These are phyloP conservation scores for Tremellales sp. DNA, from an alignment of 1,284 basidiomycete species.

Conservation along the genomic window DNA sequence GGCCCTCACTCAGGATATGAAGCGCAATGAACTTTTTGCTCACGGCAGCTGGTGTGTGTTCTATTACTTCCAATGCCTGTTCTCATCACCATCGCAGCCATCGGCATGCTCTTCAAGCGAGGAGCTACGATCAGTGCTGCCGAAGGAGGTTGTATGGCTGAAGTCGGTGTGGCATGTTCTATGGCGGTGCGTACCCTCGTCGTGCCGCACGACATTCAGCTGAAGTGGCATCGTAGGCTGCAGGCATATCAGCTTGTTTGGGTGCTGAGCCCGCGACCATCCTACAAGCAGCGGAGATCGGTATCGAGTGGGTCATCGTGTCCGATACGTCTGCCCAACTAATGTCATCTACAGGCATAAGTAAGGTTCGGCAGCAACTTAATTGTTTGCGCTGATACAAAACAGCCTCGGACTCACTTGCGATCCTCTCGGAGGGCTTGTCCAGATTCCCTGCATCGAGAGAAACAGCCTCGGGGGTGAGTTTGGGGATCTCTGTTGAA, in stretches of 20 bases:
- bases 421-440: constrained; percentile 80
- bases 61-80: background rate
- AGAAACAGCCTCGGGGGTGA: constrained; percentile 43
- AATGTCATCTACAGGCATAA: constrained; percentile 15
- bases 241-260: constrained; percentile 89
- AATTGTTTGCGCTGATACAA: constrained; percentile 40
- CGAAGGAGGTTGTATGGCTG: constrained; percentile 66
- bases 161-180: constrained; percentile 47
- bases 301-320: constrained; percentile 56
- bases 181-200: constrained; percentile 35
- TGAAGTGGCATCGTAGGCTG: constrained; percentile 60
- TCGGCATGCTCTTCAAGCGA: constrained; percentile 96
- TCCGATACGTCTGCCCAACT: background rate
- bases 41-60: constrained; percentile 64
- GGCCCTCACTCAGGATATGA: constrained; percentile 1
- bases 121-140: constrained; percentile 95
- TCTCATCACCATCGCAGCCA: constrained; percentile 52
- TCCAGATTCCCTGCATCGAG: constrained; percentile 89
- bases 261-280: constrained; percentile 60
- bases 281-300: constrained; percentile 85
- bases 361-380: constrained; percentile 44
- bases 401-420: constrained; percentile 83
- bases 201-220: background rate
- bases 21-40: constrained; percentile 74
- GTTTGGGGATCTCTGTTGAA: constrained; percentile 3